These are phyloP conservation scores for Ustilago trichophora DNA, from an alignment of 1,284 basidiomycete genomes.

Conservation along the genomic window DNA sequence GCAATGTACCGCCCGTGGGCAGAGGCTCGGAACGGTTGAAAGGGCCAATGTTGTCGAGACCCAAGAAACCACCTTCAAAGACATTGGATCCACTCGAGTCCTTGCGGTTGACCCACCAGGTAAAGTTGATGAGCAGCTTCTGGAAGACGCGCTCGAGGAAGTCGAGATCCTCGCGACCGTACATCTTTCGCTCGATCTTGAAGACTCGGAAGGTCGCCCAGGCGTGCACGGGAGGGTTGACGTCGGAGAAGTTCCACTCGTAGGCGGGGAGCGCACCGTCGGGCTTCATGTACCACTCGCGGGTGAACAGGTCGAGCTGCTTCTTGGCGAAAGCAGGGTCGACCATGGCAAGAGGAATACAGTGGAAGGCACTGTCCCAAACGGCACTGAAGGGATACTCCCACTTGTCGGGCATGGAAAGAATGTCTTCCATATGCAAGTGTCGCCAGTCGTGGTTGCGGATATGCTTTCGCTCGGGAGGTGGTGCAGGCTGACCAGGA, in stretches of 20 bases:
- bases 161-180: slow-evolving; percentile 85
- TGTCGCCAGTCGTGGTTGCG: slow-evolving; percentile 82
- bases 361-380: slow-evolving; percentile 97
- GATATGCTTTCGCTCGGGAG: slow-evolving; percentile 84
- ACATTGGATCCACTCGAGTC: slow-evolving; percentile 93
- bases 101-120: slow-evolving; percentile 99
- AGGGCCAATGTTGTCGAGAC: slow-evolving; percentile 95
- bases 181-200: slow-evolving; percentile 92
- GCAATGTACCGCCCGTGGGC: slow-evolving; percentile 81
- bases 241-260: slow-evolving; percentile 98
- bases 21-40: slow-evolving; percentile 98
- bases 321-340: slow-evolving; percentile 96
- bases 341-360: slow-evolving; percentile 92
- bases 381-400: slow-evolving; percentile 71
- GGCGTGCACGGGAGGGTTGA: slow-evolving; percentile 96
- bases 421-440: slow-evolving; percentile 90
- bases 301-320: slow-evolving; percentile 91
- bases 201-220: slow-evolving; percentile 72
- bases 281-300: slow-evolving; percentile 98
- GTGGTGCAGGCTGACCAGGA: slow-evolving; percentile 92
- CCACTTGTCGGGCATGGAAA: slow-evolving; percentile 99
- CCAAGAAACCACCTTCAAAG: slow-evolving; percentile 97
- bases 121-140: slow-evolving; percentile 94
- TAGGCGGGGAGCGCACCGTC: slow-evolving; percentile 98
- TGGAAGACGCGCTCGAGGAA: slow-evolving; percentile 99